phyloP scores from a whole-genome alignment of 2,329 filamentous ascomycete genomes.

The Dothiorella sarmentorum region DNA sequence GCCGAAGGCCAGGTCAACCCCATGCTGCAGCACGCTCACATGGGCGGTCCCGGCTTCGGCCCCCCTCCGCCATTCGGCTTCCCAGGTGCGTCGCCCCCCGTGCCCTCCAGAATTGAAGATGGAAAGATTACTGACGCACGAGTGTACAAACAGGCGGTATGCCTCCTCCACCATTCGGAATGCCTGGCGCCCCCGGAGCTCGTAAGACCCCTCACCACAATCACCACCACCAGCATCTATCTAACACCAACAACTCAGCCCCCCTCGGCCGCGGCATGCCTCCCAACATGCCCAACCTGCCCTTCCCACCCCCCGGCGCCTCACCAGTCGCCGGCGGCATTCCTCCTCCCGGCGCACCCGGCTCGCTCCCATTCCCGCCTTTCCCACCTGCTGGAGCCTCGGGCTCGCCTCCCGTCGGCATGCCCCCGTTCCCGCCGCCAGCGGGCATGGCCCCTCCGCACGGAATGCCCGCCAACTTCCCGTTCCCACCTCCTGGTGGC shows the following conservation, averaged over 20 bases:
- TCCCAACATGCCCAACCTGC: conserved; percentile 25
- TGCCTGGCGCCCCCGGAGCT: conserved; percentile 38
- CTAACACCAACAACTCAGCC: conserved; percentile 3
- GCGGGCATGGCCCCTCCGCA: conserved; percentile 21
- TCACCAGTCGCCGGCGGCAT: not conserved
- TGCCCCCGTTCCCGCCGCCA: conserved; percentile 42
- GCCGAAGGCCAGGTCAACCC: conserved; percentile 92
- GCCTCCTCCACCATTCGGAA: conserved; percentile 36
- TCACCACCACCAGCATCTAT: not conserved
- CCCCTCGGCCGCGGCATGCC: conserved; percentile 29
- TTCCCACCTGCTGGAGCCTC: conserved; percentile 23
- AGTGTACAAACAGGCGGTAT: conserved; percentile 20
- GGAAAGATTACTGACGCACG: conserved; percentile 12
- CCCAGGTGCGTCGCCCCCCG: conserved; percentile 48
- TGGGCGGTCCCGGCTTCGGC: conserved; percentile 38
- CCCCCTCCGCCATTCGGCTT: conserved; percentile 60
- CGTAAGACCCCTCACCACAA: conserved; percentile 27
- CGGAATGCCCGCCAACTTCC: conserved; percentile 28
- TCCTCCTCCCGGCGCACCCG: conserved; percentile 19
- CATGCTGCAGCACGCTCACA: conserved; percentile 56
- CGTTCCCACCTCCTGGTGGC: conserved; percentile 17
- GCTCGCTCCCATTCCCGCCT: conserved; percentile 27
- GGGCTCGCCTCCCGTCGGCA: conserved; percentile 34
- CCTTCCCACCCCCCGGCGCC: conserved; percentile 10
- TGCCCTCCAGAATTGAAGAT: not conserved